Conservation (phyloP, 202 grass and related monocot genomes). For the Carex sylvatica region DNA sequence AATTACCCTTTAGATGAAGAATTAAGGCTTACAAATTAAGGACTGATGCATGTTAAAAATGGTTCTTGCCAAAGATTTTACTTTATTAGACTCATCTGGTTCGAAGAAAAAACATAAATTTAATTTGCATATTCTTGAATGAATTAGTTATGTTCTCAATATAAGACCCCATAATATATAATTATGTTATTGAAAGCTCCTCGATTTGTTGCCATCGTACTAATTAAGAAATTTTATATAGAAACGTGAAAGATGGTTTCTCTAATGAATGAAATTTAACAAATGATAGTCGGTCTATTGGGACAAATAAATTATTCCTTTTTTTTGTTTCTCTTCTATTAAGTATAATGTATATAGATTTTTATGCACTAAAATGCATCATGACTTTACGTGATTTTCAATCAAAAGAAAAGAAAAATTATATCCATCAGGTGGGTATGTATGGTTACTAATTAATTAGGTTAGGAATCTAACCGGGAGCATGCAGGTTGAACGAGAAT, state of each 20-base stretch:
- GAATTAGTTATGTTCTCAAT: not conserved
- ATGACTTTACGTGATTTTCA: not conserved
- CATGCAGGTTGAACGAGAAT: slow-evolving; percentile 42
- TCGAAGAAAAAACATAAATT: not conserved
- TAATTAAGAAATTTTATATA: not conserved
- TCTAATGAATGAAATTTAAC: not conserved
- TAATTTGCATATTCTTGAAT: not conserved
- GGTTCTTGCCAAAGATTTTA: too few species aligned
- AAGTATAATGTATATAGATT: not conserved
- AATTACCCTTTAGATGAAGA: not conserved
- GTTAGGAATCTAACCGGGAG: slow-evolving; percentile 30
- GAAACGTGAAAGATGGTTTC: not conserved
- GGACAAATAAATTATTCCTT: not conserved
- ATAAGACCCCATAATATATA: not conserved
- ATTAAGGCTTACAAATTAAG: not conserved
- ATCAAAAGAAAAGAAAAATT: not conserved
- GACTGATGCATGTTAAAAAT: not conserved
- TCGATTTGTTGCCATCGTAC: not conserved
- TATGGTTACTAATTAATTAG: not conserved
- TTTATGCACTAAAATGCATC: not conserved
- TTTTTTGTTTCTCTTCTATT: not conserved
- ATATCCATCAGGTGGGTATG: not conserved
- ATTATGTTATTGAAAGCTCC: not conserved
- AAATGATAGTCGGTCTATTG: not conserved
- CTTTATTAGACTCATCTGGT: too few species aligned